Conservation (phyloP, 768 basidiomycete species). For the Tephrocybe sp. region DNA sequence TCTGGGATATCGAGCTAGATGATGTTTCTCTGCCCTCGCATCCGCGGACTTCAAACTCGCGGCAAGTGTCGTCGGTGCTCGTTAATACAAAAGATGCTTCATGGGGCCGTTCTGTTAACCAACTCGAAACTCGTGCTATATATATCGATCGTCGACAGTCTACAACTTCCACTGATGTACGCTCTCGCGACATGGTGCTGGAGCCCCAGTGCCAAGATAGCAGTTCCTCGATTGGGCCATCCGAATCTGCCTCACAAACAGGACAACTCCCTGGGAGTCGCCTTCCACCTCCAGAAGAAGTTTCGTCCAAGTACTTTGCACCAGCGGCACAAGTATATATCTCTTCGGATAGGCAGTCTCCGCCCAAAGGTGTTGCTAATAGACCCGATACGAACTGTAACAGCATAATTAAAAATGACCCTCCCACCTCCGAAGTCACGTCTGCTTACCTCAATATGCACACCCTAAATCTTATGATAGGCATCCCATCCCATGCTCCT, state of each 20-base stretch:
- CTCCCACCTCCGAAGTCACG: not conserved
- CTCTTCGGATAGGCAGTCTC: not conserved
- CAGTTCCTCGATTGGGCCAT: slow-evolving; percentile 35
- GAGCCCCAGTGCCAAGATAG: slow-evolving; percentile 1
- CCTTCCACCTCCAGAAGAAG: not conserved
- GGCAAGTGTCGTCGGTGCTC: slow-evolving; percentile 26
- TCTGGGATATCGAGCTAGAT: slow-evolving; percentile 57
- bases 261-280: not conserved
- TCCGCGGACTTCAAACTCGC: not conserved
- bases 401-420: not conserved
- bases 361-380: not conserved
- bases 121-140: not conserved
- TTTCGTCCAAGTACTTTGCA: slow-evolving; percentile 13
- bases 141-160: not conserved
- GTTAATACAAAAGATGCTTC: slow-evolving; percentile 29
- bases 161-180: not conserved
- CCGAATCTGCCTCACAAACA: slow-evolving; percentile 55
- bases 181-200: not conserved
- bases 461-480: not conserved
- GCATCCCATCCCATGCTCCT: not conserved
- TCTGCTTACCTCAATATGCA: not conserved
- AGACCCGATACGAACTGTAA: not conserved
- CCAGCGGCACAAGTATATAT: not conserved
- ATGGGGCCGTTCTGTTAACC: not conserved
- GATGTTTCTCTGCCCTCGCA: slow-evolving; percentile 23